These are phyloP conservation scores for Candida chauliodis DNA, from an alignment of 805 yeast species.

Conservation along the genomic window DNA sequence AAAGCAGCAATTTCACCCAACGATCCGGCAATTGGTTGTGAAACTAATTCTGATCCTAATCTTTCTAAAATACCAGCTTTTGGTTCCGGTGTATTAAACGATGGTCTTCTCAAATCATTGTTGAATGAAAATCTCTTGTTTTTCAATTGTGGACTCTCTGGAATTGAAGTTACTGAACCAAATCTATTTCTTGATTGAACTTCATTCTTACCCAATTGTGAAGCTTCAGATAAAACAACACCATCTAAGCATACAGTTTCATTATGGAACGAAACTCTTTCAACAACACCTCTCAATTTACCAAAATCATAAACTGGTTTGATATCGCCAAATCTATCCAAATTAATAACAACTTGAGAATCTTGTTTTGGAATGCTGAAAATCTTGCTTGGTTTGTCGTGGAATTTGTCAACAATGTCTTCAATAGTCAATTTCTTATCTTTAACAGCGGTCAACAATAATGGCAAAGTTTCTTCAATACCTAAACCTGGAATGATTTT, in stretches of 20 bases:
- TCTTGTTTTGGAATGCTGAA: slow-evolving; percentile 82
- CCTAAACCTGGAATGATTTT: slow-evolving; percentile 71
- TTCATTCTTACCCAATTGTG: slow-evolving; percentile 55
- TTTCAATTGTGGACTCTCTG: slow-evolving; percentile 35
- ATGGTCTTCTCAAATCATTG: slow-evolving; percentile 32
- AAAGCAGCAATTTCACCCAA: slow-evolving; percentile 77
- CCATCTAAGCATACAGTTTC: slow-evolving; percentile 87
- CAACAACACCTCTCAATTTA: slow-evolving; percentile 72
- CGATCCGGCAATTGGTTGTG: slow-evolving; percentile 69
- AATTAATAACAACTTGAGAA: slow-evolving; percentile 74
- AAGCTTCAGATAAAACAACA: slow-evolving; percentile 54
- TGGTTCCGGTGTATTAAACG: slow-evolving; percentile 32
- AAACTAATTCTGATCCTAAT: slow-evolving; percentile 65
- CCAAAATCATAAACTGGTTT: slow-evolving; percentile 17
- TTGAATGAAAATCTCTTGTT: slow-evolving; percentile 34
- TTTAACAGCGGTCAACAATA: slow-evolving; percentile 75
- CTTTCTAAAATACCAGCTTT: slow-evolving; percentile 44
- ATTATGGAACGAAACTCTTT: slow-evolving; percentile 76
- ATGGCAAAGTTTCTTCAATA: slow-evolving; percentile 74
- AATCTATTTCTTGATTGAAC: slow-evolving; percentile 45
- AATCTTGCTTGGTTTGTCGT: slow-evolving; percentile 76
- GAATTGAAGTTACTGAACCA: slow-evolving; percentile 29
- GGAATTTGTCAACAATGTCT: slow-evolving; percentile 69
- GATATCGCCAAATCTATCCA: slow-evolving; percentile 61
- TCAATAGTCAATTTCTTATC: slow-evolving; percentile 67